Evolutionary conservation across 2,329 filamentous ascomycete species (phyloP).

Genomic region (Chaetothyriales sp.): DNA sequence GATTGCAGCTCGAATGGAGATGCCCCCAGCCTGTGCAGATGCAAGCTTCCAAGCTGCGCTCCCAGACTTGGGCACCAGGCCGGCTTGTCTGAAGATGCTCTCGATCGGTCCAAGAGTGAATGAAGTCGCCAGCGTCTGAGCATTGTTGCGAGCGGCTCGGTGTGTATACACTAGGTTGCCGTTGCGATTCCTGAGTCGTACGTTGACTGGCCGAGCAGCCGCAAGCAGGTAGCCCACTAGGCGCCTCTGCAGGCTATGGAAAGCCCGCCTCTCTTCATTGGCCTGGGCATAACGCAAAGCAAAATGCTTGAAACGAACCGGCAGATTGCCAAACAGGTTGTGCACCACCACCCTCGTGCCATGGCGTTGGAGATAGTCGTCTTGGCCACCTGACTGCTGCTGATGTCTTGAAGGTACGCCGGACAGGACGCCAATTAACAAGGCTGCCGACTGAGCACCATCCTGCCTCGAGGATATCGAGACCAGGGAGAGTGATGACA

Average conservation of each 20-base stretch:
- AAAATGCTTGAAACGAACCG: constrained; percentile 74
- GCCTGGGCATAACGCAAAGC: constrained; percentile 38
- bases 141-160: neutral
- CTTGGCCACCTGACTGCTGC: neutral
- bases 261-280: constrained; percentile 44
- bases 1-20: constrained; percentile 56
- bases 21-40: constrained; percentile 45
- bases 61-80: constrained; percentile 21
- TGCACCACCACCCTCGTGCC: constrained; percentile 64
- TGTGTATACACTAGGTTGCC: neutral
- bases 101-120: constrained; percentile 27
- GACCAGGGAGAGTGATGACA: constrained; percentile 61
- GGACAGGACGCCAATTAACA: constrained; percentile 1
- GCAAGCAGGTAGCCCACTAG: constrained; percentile 54
- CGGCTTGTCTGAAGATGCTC: constrained; percentile 22
- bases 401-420: neutral
- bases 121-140: neutral
- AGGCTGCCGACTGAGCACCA: constrained; percentile 37
- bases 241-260: constrained; percentile 45
- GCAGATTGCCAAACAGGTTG: constrained; percentile 79
- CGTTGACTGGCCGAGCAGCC: constrained; percentile 34
- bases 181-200: neutral
- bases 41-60: constrained; percentile 52
- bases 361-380: constrained; percentile 33
- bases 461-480: constrained; percentile 57